Conservation (phyloP, 148 eudicot species). For the Chenopodium formosanum region DNA sequence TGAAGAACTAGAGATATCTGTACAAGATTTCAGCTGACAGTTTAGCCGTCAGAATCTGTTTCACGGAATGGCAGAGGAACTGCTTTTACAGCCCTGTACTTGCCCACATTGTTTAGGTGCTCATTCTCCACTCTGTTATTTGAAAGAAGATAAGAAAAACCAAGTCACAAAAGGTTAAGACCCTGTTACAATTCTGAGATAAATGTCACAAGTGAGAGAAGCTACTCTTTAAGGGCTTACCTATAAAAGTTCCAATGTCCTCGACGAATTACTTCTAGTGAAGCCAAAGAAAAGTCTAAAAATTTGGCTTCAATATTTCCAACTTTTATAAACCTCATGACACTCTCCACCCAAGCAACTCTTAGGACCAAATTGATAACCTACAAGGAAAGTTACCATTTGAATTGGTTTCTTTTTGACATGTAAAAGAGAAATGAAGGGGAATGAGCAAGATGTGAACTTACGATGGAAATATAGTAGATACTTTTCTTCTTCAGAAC, state of each 20-base stretch:
- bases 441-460: constrained; percentile 18
- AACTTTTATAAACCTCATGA: constrained; percentile 45
- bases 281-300: constrained; percentile 81
- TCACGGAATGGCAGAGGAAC: constrained; percentile 91
- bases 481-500: constrained; percentile 67
- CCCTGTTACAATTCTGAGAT: not conserved
- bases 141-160: not conserved
- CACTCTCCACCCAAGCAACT: constrained; percentile 88
- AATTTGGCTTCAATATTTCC: constrained; percentile 56
- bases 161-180: not conserved
- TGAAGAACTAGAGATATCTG: constrained; percentile 17
- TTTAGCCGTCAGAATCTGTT: constrained; percentile 62
- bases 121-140: constrained; percentile 81
- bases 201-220: not conserved
- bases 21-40: constrained; percentile 12
- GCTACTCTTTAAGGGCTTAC: constrained; percentile 32
- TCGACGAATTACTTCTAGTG: constrained; percentile 90
- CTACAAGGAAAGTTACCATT: constrained; percentile 31
- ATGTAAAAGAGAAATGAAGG: not conserved
- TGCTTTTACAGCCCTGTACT: constrained; percentile 74
- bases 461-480: constrained; percentile 83
- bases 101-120: constrained; percentile 84
- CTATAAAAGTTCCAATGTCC: constrained; percentile 99
- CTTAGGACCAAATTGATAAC: constrained; percentile 68
- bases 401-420: constrained; percentile 1